Evolutionary conservation across 345 rosid genomes (phyloP).

Genomic region (Anastatica hierochuntica): DNA sequence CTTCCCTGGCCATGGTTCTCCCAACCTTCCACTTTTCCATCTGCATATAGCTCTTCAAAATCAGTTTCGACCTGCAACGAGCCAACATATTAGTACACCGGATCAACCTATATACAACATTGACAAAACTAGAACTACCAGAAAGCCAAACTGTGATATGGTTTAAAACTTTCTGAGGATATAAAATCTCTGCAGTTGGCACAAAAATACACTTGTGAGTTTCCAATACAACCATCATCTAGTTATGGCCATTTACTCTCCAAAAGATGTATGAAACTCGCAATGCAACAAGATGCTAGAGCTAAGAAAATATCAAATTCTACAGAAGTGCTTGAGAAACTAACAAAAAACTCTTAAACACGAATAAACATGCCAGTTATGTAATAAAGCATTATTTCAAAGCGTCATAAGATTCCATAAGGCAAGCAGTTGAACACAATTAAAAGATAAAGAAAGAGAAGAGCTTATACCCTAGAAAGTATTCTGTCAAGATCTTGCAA

Average conservation of each 20-base stretch:
- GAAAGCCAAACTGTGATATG: background rate
- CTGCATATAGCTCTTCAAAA: slow-evolving; percentile 70
- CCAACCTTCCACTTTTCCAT: slow-evolving; percentile 53
- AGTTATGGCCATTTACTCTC: too few species aligned
- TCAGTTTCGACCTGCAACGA: slow-evolving; percentile 52
- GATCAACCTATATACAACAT: background rate
- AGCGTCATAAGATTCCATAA: background rate
- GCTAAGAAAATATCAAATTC: too few species aligned
- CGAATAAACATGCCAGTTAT: too few species aligned
- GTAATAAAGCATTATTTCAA: too few species aligned
- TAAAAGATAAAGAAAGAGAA: background rate
- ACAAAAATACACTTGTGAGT: too few species aligned
- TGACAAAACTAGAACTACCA: slow-evolving; percentile 5
- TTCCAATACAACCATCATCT: too few species aligned
- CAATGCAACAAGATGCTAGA: too few species aligned
- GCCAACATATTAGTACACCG: slow-evolving; percentile 1
- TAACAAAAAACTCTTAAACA: too few species aligned
- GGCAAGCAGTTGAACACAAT: background rate
- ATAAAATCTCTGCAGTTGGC: too few species aligned
- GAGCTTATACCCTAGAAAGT: slow-evolving; percentile 49
- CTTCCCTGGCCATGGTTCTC: slow-evolving; percentile 47
- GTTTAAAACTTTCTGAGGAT: background rate
- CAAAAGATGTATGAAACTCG: too few species aligned
- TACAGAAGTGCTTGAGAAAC: too few species aligned
- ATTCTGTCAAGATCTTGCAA: slow-evolving; percentile 85